Evolutionary conservation across 768 basidiomycete species (phyloP).

Genomic region (Clitopilus passeckerianus): DNA sequence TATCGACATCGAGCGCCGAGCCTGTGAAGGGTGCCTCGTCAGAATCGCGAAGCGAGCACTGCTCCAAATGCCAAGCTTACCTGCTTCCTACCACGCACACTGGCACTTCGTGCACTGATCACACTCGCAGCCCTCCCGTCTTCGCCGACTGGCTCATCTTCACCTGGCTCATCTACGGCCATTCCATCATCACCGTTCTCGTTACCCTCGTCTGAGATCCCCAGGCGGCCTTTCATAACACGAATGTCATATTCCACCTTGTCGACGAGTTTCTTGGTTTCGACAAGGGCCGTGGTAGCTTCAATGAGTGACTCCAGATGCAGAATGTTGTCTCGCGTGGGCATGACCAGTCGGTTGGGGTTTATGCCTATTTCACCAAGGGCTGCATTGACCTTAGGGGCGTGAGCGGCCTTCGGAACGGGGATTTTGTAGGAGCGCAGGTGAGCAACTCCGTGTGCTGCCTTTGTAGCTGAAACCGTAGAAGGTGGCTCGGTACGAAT

Average conservation of each 20-base stretch:
- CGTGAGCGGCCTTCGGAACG: constrained; percentile 65
- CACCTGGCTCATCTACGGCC: constrained; percentile 40
- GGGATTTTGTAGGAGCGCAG: constrained; percentile 88
- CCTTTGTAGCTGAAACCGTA: constrained; percentile 59
- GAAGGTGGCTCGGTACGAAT: constrained; percentile 55
- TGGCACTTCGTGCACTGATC: constrained; percentile 47
- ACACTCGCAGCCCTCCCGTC: constrained; percentile 66
- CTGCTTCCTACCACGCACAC: constrained; percentile 48
- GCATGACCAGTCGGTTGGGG: constrained; percentile 84
- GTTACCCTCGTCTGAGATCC: constrained; percentile 39
- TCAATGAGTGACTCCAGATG: constrained; percentile 72
- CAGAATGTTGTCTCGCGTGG: constrained; percentile 76
- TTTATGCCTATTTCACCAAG: constrained; percentile 75
- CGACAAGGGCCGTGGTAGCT: constrained; percentile 69
- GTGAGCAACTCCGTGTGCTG: constrained; percentile 72
- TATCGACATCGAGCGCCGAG: constrained; percentile 64
- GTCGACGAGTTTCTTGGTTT: constrained; percentile 85
- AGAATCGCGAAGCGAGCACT: background rate
- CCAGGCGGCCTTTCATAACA: constrained; percentile 59
- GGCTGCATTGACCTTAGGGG: constrained; percentile 72
- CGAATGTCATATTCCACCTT: constrained; percentile 82
- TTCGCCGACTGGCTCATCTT: constrained; percentile 39
- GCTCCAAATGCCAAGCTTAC: constrained; percentile 28
- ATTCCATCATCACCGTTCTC: constrained; percentile 17
- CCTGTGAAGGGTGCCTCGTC: constrained; percentile 19